These are phyloP conservation scores for Sextonia rubra DNA, from an alignment of 164 flowering plant species.

Conservation along the genomic window DNA sequence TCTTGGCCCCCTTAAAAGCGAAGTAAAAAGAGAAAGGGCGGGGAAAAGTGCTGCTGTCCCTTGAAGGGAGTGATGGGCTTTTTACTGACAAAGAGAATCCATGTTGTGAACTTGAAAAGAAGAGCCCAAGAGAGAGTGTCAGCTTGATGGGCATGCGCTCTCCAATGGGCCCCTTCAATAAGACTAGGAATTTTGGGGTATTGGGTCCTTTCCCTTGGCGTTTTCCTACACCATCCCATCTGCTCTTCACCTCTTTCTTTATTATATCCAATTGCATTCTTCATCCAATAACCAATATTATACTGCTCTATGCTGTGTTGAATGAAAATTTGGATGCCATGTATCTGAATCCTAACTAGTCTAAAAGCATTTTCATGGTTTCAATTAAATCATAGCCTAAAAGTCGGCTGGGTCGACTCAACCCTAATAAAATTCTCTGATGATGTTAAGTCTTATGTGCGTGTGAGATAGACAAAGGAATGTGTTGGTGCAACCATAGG, in stretches of 20 bases:
- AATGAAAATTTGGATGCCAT: too few species aligned
- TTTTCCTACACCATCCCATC: conserved; percentile 24
- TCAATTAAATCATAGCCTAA: too few species aligned
- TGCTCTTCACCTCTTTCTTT: not conserved
- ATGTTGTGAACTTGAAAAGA: conserved; percentile 44
- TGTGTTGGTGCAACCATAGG: too few species aligned
- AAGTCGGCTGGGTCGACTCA: too few species aligned
- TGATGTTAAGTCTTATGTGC: too few species aligned
- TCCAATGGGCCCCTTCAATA: conserved; percentile 15
- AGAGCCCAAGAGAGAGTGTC: conserved; percentile 37
- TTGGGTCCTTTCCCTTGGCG: conserved; percentile 31
- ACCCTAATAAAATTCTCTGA: too few species aligned
- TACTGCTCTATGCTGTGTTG: too few species aligned
- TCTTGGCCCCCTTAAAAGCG: conserved; percentile 4
- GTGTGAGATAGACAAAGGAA: too few species aligned
- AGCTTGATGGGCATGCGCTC: conserved; percentile 38
- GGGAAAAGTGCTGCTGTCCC: conserved; percentile 36
- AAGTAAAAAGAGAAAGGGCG: conserved; percentile 18
- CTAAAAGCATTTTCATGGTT: too few species aligned
- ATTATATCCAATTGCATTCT: too few species aligned
- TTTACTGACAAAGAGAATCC: conserved; percentile 47
- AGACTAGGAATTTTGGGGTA: conserved; percentile 15
- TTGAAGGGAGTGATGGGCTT: conserved; percentile 43
- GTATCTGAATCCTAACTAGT: too few species aligned
- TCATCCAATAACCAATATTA: too few species aligned